phyloP scores from a whole-genome alignment of 345 rosid genomes.

The thale cress (Arabidopsis thaliana) region DNA sequence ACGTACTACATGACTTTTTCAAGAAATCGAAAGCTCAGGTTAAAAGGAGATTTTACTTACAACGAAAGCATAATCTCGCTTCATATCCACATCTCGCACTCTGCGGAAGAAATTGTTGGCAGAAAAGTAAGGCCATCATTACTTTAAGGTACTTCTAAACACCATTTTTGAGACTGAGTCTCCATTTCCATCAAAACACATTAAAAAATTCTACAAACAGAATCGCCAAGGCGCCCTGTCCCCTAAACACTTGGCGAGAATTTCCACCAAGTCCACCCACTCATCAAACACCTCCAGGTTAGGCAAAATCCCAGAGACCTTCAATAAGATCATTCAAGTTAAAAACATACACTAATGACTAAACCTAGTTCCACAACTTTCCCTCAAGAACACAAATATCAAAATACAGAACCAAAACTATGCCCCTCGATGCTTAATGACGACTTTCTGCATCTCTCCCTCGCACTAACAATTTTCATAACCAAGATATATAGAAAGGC shows the following conservation, averaged over 20 bases:
- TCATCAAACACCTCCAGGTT: slow-evolving; percentile 96
- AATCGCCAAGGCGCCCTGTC: slow-evolving; percentile 38
- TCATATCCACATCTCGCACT: slow-evolving; percentile 99
- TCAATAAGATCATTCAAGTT: slow-evolving; percentile 97
- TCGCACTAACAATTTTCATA: neutral
- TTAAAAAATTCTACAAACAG: slow-evolving; percentile 55
- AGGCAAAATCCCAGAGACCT: slow-evolving; percentile 95
- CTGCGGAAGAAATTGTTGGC: slow-evolving; percentile 92
- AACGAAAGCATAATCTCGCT: slow-evolving; percentile 97
- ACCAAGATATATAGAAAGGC: neutral
- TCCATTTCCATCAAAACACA: slow-evolving; percentile 79
- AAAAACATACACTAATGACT: slow-evolving; percentile 52
- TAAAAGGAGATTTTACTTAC: slow-evolving; percentile 49
- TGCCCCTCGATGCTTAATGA: neutral
- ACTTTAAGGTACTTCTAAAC: slow-evolving; percentile 80
- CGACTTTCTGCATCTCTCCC: neutral
- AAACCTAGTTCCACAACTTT: slow-evolving; percentile 43
- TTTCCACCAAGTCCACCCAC: slow-evolving; percentile 81
- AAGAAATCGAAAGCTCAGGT: neutral
- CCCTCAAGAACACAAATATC: slow-evolving; percentile 4
- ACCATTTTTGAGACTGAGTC: slow-evolving; percentile 86
- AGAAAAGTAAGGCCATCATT: slow-evolving; percentile 98
- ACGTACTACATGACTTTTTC: neutral
- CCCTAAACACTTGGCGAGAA: slow-evolving; percentile 47
- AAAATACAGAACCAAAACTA: neutral